A percentile compares a stretch with the other conserved stretches of the same genome.
Conservation (phyloP, 257 asterid species). For the Phtheirospermum japonicum region DNA sequence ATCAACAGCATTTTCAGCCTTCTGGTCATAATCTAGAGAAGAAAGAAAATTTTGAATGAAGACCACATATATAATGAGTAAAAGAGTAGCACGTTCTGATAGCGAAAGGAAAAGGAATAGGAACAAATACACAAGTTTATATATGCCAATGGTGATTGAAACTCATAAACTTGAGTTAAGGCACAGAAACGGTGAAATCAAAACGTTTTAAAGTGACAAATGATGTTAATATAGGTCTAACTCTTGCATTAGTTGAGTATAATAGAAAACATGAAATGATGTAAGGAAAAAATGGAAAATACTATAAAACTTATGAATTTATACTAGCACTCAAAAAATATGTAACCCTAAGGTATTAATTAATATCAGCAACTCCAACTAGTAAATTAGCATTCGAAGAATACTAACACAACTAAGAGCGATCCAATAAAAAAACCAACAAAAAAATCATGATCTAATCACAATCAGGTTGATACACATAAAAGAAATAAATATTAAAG, state of each 20-base stretch:
- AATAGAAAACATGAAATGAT: background rate
- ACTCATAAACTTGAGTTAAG: slow-evolving; percentile 1
- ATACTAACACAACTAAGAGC: slow-evolving; percentile 1
- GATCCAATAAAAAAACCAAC: slow-evolving; percentile 10
- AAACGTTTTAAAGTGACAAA: background rate
- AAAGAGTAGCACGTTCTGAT: slow-evolving; percentile 16
- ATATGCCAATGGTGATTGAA: slow-evolving; percentile 20
- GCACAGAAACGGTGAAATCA: slow-evolving; percentile 14
- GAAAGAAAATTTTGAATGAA: slow-evolving; percentile 25
- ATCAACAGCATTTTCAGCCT: slow-evolving; percentile 97
- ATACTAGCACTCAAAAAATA: background rate
- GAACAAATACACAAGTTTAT: background rate
- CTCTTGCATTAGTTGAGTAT: slow-evolving; percentile 18
- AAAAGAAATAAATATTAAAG: slow-evolving; percentile 26
- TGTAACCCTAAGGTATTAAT: background rate
- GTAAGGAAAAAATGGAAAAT: background rate
- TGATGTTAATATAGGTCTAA: slow-evolving; percentile 11
- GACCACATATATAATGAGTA: slow-evolving; percentile 13
- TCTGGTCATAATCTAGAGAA: slow-evolving; percentile 69
- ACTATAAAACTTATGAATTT: slow-evolving; percentile 1
- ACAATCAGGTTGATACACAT: slow-evolving; percentile 8
- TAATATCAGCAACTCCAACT: slow-evolving; percentile 11
- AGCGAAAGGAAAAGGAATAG: slow-evolving; percentile 19
- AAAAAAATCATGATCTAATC: slow-evolving; percentile 9
- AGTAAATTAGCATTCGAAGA: slow-evolving; percentile 9